A percentile compares a stretch with the other conserved stretches of the same genome.
These are phyloP conservation scores for Citrus medica DNA, from an alignment of 345 rosid species.

Conservation along the genomic window DNA sequence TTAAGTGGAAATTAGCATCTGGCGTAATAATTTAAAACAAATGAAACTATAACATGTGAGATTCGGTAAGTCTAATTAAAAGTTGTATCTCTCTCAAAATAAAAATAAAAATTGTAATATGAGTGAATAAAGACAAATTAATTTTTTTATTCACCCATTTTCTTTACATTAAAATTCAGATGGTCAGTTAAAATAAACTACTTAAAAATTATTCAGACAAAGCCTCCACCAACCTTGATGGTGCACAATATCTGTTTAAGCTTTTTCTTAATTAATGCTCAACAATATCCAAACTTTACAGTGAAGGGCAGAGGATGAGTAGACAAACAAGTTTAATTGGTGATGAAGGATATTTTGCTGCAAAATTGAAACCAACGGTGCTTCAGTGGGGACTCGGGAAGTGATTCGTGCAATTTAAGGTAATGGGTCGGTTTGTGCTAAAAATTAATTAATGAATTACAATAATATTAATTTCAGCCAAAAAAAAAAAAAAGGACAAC, in stretches of 20 bases:
- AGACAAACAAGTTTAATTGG: slow-evolving; percentile 10
- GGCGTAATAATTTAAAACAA: not conserved
- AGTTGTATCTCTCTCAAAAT: not conserved
- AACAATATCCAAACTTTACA: slow-evolving; percentile 1
- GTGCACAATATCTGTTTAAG: too few relatives aligned
- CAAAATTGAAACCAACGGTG: not conserved
- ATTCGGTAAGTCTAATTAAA: not conserved
- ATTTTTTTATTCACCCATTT: too few relatives aligned
- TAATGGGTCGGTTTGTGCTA: not conserved
- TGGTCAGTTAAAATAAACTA: too few relatives aligned
- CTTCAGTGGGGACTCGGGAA: slow-evolving; percentile 23
- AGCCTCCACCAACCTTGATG: too few relatives aligned
- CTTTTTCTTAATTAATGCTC: not conserved
- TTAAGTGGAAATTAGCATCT: not conserved
- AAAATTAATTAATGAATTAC: not conserved
- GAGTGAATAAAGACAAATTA: too few relatives aligned
- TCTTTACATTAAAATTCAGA: too few relatives aligned
- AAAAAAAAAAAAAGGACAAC: slow-evolving; percentile 2
- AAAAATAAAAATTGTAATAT: too few relatives aligned
- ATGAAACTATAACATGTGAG: not conserved
- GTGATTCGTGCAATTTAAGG: slow-evolving; percentile 10
- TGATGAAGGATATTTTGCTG: not conserved
- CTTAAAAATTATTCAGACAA: too few relatives aligned
- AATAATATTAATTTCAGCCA: not conserved
- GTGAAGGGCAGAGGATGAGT: slow-evolving; percentile 15